A percentile compares a stretch with the other conserved stretches of the same genome.
Conservation (phyloP, 2,329 filamentous ascomycete genomes). For the Byssothecium circinans region DNA sequence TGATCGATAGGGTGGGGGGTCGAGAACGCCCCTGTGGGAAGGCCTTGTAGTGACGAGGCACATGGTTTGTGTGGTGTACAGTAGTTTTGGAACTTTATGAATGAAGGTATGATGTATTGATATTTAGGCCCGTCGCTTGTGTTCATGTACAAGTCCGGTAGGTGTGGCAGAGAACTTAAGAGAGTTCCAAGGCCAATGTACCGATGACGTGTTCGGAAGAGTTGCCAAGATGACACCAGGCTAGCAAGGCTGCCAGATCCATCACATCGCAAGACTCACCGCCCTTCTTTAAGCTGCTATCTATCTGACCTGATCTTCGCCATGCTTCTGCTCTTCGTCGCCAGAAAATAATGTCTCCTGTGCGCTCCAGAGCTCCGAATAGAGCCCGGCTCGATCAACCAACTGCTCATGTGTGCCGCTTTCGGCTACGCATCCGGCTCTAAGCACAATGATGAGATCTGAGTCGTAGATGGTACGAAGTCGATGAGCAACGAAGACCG, state of each 20-base stretch:
- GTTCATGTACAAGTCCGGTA: neutral
- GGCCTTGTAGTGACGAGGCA: constrained; percentile 38
- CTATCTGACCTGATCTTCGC: neutral
- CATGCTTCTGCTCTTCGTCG: constrained; percentile 10
- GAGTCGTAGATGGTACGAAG: constrained; percentile 92
- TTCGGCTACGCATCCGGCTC: constrained; percentile 82
- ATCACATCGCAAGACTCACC: neutral
- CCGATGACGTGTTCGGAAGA: neutral
- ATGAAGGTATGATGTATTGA: neutral
- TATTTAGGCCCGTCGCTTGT: neutral
- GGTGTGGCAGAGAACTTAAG: neutral
- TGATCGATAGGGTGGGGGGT: constrained; percentile 35
- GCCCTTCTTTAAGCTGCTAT: neutral
- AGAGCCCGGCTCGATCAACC: constrained; percentile 76
- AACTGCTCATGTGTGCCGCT: constrained; percentile 84
- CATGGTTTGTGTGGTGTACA: constrained; percentile 21
- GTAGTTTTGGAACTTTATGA: neutral
- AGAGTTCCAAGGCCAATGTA: neutral
- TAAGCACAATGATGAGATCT: constrained; percentile 86
- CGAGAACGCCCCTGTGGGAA: constrained; percentile 25
- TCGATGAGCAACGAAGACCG: constrained; percentile 91
- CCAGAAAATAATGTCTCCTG: constrained; percentile 42
- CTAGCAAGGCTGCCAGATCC: neutral
- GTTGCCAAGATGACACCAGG: neutral
- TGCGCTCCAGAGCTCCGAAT: constrained; percentile 84